Evolutionary conservation across 768 basidiomycete genomes (phyloP).

Genomic region (Podaxis rugospora): DNA sequence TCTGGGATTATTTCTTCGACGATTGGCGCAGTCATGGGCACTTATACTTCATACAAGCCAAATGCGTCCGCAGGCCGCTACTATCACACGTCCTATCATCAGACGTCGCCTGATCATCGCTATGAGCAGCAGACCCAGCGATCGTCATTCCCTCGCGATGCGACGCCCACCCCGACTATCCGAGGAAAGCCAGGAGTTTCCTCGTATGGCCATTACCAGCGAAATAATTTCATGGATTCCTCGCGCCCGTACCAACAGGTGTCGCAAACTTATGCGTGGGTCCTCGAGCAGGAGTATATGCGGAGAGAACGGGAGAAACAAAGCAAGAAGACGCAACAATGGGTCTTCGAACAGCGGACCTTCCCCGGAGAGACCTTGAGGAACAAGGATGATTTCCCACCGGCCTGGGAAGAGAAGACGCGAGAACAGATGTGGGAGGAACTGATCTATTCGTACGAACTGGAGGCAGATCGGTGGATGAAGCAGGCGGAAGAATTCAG

Average conservation of each 20-base stretch:
- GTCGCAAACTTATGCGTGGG: conserved; percentile 43
- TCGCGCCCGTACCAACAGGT: conserved; percentile 35
- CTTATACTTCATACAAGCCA: conserved; percentile 13
- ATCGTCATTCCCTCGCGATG: conserved; percentile 11
- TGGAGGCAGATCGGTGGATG: conserved; percentile 52
- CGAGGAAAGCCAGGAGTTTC: conserved; percentile 13
- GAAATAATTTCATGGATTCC: not conserved
- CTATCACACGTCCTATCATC: conserved; percentile 2
- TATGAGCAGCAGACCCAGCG: conserved; percentile 9
- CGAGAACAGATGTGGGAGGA: conserved; percentile 47
- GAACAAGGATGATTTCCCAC: conserved; percentile 7
- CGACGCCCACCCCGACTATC: conserved; percentile 14
- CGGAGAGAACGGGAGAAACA: conserved; percentile 37
- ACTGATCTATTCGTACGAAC: conserved; percentile 44
- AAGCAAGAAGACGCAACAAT: conserved; percentile 53
- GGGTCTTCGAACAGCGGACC: conserved; percentile 60
- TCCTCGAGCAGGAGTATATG: conserved; percentile 47
- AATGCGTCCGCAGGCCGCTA: not conserved
- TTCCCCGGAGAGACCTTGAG: conserved; percentile 20
- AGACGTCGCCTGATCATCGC: not conserved
- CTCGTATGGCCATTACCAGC: not conserved
- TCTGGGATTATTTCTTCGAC: conserved; percentile 8
- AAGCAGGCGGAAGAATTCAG: conserved; percentile 42
- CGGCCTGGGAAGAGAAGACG: conserved; percentile 14
- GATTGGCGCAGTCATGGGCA: conserved; percentile 11